Evolutionary conservation across 345 rosid genomes (phyloP), one percentile per base, ranked within the genome.

Genomic region (Heritiera fomes): DNA sequence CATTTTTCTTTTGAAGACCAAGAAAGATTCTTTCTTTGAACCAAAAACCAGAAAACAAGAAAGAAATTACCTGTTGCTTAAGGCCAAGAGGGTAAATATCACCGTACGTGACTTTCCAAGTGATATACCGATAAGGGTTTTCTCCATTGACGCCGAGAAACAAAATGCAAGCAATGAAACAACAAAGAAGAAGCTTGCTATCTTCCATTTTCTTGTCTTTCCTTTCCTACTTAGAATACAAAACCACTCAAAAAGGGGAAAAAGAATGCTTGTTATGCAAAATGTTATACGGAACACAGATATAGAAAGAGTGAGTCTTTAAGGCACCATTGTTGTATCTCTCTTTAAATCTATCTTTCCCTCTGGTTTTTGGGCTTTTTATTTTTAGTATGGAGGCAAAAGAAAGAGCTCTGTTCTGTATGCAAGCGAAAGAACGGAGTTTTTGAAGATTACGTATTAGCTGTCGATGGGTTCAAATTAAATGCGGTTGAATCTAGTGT

Each of bases 41-140:
- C 45, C 8, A 56, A 40, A 53, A 40, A 63, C 49, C 49, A 58
- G 23, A 41, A 55, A 61, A 12, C 2, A 17, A 7, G 71, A 13
- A 8, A 30, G 71, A n/a, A 34, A 4, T 14, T 80, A 94, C 98
- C 93, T 84, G 90, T 81, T 93, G 98, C 88, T 89, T 93, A 78
- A 91, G 93, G 8, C 98, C 98, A 46, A 94, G 97, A 50, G 98
- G 98, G 61, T 91, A 94, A 79, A 94, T 91, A 77, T 93, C 86
- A 15, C 98, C 98, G 59, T 94, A 90, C 34, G 98, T 91, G 77
- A 94, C 84, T 81, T 91, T 93, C 98, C 98, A 93, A 4, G 91
- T 93, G 82, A 84, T 82, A 87, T 84, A 91, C 75, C 98, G 86
- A 32, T 93, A 91, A 65, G 98, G 98, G 80, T 87, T 85, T 2